These are phyloP conservation scores for Lyophyllum atratum DNA, from an alignment of 768 basidiomycete species.

Conservation along the genomic window DNA sequence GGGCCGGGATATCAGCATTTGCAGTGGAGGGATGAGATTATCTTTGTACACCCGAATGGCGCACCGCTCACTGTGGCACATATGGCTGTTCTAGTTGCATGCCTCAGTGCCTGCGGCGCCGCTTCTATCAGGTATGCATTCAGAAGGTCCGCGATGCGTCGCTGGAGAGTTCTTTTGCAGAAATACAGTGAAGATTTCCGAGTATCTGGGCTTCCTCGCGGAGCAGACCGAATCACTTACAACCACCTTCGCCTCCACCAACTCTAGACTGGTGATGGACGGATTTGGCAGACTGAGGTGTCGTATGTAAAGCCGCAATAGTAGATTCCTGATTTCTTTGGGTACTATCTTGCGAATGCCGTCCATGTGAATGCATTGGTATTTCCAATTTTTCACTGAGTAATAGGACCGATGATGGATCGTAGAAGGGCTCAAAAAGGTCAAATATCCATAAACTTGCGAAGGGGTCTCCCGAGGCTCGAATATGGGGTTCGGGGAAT, in stretches of 20 bases:
- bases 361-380: too few relatives aligned
- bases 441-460: too few relatives aligned
- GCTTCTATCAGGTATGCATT: conserved; percentile 14
- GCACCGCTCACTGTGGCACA: conserved; percentile 5
- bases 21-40: conserved; percentile 11
- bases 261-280: conserved; percentile 9
- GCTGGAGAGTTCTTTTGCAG: not conserved
- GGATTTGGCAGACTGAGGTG: conserved; percentile 15
- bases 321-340: not conserved
- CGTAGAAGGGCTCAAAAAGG: too few relatives aligned
- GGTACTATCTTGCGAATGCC: too few relatives aligned
- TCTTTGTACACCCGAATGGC: conserved; percentile 8
- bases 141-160: not conserved
- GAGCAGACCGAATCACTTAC: conserved; percentile 4
- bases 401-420: too few relatives aligned
- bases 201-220: conserved; percentile 7
- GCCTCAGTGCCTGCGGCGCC: conserved; percentile 14
- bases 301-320: conserved; percentile 8
- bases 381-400: too few relatives aligned
- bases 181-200: conserved; percentile 7
- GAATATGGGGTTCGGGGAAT: too few relatives aligned
- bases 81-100: conserved; percentile 14
- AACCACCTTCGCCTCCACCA: conserved; percentile 17
- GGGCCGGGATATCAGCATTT: conserved; percentile 19
- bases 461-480: too few relatives aligned